Percentiles rank a stretch among this genome's conserved stretches.
These are phyloP conservation scores for Fusarium coffeatum DNA, from an alignment of 2,329 filamentous ascomycete genomes.

Conservation along the genomic window DNA sequence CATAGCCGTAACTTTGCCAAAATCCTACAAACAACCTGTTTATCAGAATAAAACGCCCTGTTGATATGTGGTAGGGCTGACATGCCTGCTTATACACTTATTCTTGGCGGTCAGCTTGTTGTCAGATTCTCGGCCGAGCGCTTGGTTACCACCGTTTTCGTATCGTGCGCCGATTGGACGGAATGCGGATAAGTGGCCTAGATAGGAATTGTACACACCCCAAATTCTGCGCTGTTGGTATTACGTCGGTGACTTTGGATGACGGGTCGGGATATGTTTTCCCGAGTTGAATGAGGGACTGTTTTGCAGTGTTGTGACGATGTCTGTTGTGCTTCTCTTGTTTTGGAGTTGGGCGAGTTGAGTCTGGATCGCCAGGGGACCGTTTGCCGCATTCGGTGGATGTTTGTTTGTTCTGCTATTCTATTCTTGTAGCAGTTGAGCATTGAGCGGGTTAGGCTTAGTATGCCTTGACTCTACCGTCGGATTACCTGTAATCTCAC, in stretches of 20 bases:
- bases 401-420: neutral
- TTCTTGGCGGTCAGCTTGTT: constrained; percentile 23
- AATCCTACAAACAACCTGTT: neutral
- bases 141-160: neutral
- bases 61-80: constrained; percentile 11
- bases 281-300: neutral
- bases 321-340: neutral
- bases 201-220: neutral
- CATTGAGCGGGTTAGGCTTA: too few relatives aligned
- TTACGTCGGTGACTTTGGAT: neutral
- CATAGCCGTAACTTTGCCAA: too few relatives aligned
- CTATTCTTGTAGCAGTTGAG: too few relatives aligned
- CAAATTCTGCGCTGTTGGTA: neutral
- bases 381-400: neutral
- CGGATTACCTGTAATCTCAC: neutral
- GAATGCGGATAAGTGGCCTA: neutral
- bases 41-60: neutral
- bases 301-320: neutral
- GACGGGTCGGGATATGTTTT: neutral
- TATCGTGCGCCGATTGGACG: neutral
- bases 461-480: accelerated
- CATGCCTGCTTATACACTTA: neutral
- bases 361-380: neutral
- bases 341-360: too few relatives aligned
- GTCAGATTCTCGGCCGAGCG: neutral